Evolutionary conservation across 306 rosid genomes (phyloP), one percentile per base, ranked within the genome.

Genomic region (Vicia sativa): DNA sequence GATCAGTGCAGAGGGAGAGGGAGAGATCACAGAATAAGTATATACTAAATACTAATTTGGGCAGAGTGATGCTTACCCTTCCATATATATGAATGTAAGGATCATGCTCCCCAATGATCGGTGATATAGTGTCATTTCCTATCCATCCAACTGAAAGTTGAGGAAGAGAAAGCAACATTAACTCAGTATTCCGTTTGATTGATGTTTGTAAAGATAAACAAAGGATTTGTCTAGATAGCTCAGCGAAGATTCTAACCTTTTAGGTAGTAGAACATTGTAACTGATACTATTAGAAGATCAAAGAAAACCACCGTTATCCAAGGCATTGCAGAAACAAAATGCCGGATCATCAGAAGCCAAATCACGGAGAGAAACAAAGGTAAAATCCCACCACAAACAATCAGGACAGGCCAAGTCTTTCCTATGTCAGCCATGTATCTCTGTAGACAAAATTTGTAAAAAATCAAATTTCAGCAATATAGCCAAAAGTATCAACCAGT

Each of bases 351-450:
- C 63, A 93, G 80, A 41, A 93, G 85, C 99, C 99, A 93, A 83
- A 90, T 71, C 79, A 93, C 96, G 7, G 99, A 86, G 75, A 93
- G 79, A 88, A 88, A 84, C 43, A 93, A 75, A 64, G 99, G 99
- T 69, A 93, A 60, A 21, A 93, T 77, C 76, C 95, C 99, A 62
- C 99, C 99, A 52, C 99, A 93, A 65, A 93, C 95, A 74, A 93
- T 82, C 83, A 93, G 79, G 59, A 93, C 97, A 15, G 96, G 88
- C 99, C 99, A 93, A 12, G 96, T 39, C 81, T 93, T 93, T 72
- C 87, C 99, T 76, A 93, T 81, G 81, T 93, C 99, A 39, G 97
- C 87, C 96, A 93, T 85, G 91, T 90, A 93, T 81, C 99, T 88
- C 97, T 91, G 91, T 61, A 79, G 78, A 68, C 48, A 23, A 11